phyloP scores from a whole-genome alignment of 1,284 basidiomycete species.

The Malassezia caprae region DNA sequence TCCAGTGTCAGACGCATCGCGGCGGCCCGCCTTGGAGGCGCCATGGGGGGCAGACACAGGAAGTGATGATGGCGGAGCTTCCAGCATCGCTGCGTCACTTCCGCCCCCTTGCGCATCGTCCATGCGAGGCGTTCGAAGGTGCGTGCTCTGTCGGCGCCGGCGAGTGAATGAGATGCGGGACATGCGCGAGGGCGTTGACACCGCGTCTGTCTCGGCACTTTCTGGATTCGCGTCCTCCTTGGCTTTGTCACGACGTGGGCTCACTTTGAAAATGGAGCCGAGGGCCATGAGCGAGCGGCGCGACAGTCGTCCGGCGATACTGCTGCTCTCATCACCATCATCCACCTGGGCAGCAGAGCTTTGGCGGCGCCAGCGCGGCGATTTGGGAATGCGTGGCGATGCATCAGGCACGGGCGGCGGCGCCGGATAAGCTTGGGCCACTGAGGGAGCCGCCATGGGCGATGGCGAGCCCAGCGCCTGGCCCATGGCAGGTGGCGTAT shows the following conservation, averaged over 20 bases:
- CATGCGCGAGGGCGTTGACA: background rate
- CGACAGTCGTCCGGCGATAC: slow-evolving; percentile 14
- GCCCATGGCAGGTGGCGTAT: background rate
- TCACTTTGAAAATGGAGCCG: slow-evolving; percentile 11
- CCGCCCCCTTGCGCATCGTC: background rate
- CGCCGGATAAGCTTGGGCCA: background rate
- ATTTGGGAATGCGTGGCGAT: background rate
- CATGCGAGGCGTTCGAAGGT: background rate
- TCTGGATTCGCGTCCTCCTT: background rate
- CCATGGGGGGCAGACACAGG: background rate
- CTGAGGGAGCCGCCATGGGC: background rate
- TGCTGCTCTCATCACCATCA: slow-evolving; percentile 2
- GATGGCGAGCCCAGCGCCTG: background rate
- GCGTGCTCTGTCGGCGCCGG: slow-evolving; percentile 12
- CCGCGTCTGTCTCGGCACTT: background rate
- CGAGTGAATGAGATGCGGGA: slow-evolving; percentile 13
- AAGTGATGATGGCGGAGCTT: background rate
- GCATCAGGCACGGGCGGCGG: background rate
- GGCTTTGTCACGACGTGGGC: slow-evolving; percentile 5
- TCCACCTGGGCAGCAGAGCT: background rate
- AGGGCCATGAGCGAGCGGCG: slow-evolving; percentile 15
- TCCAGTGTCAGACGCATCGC: background rate
- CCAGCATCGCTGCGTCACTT: background rate
- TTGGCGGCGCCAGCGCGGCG: slow-evolving; percentile 1
- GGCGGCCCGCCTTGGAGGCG: background rate